These are phyloP conservation scores for Eustoma russellianum DNA, from an alignment of 257 asterid genomes.

Conservation along the genomic window DNA sequence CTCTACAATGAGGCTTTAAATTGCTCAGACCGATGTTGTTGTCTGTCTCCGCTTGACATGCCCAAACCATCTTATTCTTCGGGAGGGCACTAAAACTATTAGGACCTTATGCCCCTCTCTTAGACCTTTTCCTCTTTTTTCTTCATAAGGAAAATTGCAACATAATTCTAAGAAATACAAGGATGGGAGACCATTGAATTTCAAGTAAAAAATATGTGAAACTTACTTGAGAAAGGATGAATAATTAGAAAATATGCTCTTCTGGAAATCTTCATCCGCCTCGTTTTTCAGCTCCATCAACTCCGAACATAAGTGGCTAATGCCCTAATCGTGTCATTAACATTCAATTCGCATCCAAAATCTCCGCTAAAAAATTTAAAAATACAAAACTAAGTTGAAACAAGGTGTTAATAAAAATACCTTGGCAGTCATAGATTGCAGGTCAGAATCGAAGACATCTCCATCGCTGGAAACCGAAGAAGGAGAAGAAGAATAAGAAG, in stretches of 20 bases:
- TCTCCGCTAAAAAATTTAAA: not conserved
- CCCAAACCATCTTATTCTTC: too few species aligned
- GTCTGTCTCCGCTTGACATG: too few species aligned
- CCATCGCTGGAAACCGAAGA: slow-evolving; percentile 33
- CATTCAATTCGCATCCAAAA: not conserved
- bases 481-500: not conserved
- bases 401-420: slow-evolving; percentile 13
- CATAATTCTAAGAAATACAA: too few species aligned
- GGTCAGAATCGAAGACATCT: slow-evolving; percentile 34
- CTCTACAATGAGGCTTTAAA: too few species aligned
- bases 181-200: too few species aligned
- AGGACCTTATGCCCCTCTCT: too few species aligned
- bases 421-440: slow-evolving; percentile 81
- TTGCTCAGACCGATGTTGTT: too few species aligned
- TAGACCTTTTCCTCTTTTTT: too few species aligned
- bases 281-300: slow-evolving; percentile 67
- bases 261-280: slow-evolving; percentile 66
- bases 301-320: slow-evolving; percentile 72
- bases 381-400: not conserved
- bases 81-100: too few species aligned
- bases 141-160: too few species aligned
- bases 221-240: slow-evolving; percentile 54
- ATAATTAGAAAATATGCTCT: slow-evolving; percentile 49
- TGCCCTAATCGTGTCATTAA: slow-evolving; percentile 33
- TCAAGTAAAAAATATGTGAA: not conserved